A percentile compares a stretch with the other conserved stretches of the same genome.
These are phyloP conservation scores for Boletus rex-veris DNA, from an alignment of 768 basidiomycete species.

Conservation along the genomic window DNA sequence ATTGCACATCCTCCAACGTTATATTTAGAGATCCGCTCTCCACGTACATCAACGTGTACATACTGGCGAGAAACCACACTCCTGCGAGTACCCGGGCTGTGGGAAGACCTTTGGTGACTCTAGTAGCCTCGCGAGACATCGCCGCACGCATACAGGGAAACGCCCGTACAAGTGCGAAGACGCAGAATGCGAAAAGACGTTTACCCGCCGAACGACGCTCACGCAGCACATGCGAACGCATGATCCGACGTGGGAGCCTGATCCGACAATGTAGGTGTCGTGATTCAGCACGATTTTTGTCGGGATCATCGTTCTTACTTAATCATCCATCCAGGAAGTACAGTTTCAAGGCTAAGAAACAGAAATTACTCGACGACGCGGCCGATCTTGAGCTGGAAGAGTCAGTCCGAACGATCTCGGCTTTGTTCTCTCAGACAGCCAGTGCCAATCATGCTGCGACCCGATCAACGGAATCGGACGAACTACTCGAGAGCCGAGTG, in stretches of 20 bases:
- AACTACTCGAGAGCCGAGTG: conserved; percentile 56
- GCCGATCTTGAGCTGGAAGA: conserved; percentile 62
- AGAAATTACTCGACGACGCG: conserved; percentile 48
- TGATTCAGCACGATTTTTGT: conserved; percentile 2
- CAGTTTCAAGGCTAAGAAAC: conserved; percentile 73
- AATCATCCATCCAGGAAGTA: conserved; percentile 52
- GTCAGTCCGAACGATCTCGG: conserved; percentile 72
- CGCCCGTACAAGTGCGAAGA: conserved; percentile 86
- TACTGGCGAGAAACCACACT: conserved; percentile 91
- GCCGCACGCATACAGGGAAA: conserved; percentile 85
- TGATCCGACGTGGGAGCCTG: conserved; percentile 81
- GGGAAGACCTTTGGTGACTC: conserved; percentile 88
- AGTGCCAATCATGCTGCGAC: conserved; percentile 32
- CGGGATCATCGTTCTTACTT: neutral
- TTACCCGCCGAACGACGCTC: conserved; percentile 80
- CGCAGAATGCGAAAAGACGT: conserved; percentile 80
- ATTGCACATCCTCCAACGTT: conserved; percentile 7
- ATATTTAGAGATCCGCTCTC: conserved; percentile 73
- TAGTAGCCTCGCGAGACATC: conserved; percentile 86
- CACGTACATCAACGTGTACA: conserved; percentile 88
- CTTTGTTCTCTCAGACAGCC: conserved; percentile 54
- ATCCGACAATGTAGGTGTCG: conserved; percentile 68
- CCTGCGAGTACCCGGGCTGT: conserved; percentile 86
- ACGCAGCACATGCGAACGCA: conserved; percentile 87
- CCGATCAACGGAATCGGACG: conserved; percentile 38